phyloP scores from a whole-genome alignment of 257 asterid species.

The Dorcoceras hygrometricum region DNA sequence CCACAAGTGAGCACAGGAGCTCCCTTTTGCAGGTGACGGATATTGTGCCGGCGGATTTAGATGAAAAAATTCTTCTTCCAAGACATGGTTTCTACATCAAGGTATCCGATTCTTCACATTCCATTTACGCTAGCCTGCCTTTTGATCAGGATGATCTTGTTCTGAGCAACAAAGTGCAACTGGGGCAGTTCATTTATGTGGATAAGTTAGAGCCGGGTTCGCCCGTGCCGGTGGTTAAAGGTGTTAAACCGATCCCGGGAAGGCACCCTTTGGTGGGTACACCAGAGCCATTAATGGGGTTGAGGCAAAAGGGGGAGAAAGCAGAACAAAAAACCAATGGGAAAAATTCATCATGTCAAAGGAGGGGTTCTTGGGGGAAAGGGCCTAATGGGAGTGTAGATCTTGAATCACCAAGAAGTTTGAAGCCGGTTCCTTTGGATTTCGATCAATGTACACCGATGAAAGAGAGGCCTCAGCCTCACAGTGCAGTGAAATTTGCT shows the following conservation, averaged over 20 bases:
- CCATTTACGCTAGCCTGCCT: slow-evolving; percentile 73
- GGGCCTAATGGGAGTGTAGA: slow-evolving; percentile 35
- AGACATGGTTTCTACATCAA: slow-evolving; percentile 83
- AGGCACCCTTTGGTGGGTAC: slow-evolving; percentile 82
- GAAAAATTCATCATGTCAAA: slow-evolving; percentile 56
- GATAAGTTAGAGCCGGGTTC: slow-evolving; percentile 82
- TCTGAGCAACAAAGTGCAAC: slow-evolving; percentile 80
- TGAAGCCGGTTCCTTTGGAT: slow-evolving; percentile 83
- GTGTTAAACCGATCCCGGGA: slow-evolving; percentile 78
- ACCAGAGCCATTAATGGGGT: slow-evolving; percentile 87
- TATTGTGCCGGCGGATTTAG: slow-evolving; percentile 90
- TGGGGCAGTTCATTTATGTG: slow-evolving; percentile 81
- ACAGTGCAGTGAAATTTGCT: slow-evolving; percentile 48
- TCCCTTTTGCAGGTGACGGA: slow-evolving; percentile 82
- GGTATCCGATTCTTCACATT: slow-evolving; percentile 84
- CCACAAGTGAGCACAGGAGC: slow-evolving; percentile 85
- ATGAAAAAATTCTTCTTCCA: slow-evolving; percentile 73
- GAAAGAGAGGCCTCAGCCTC: slow-evolving; percentile 60
- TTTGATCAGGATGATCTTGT: slow-evolving; percentile 90
- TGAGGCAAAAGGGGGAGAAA: slow-evolving; percentile 62
- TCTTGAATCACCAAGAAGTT: slow-evolving; percentile 44
- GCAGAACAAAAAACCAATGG: slow-evolving; percentile 26
- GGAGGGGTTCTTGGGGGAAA: slow-evolving; percentile 80
- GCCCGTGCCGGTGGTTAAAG: slow-evolving; percentile 77
- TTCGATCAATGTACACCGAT: slow-evolving; percentile 88